These are phyloP conservation scores for Neopestalotiopsis clavispora DNA, from an alignment of 2,329 filamentous ascomycete species.

Conservation along the genomic window DNA sequence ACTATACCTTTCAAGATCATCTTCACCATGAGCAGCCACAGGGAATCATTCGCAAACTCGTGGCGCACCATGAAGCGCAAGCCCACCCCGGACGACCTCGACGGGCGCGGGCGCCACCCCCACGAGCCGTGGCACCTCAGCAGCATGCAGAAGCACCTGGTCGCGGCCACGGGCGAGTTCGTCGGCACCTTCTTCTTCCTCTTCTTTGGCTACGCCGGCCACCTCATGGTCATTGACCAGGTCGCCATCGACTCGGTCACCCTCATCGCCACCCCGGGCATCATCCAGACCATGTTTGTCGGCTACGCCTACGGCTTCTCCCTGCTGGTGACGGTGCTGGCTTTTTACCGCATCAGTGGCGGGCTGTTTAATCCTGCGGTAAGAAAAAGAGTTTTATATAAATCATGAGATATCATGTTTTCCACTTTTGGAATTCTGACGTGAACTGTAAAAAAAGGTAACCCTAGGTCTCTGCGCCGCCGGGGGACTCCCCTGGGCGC, in stretches of 20 bases:
- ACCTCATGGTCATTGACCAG: conserved; percentile 33
- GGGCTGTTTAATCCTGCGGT: conserved; percentile 48
- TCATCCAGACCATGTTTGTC: conserved; percentile 42
- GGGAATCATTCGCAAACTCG: not conserved
- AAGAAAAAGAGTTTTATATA: no score
- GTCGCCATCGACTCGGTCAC: conserved; percentile 6
- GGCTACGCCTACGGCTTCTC: conserved; percentile 48
- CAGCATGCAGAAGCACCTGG: conserved; percentile 33
- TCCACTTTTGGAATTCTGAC: not conserved
- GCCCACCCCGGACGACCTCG: not conserved
- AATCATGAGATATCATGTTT: no score
- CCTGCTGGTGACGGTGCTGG: conserved; percentile 53
- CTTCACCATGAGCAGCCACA: not conserved
- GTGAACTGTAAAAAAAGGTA: conserved; percentile 31
- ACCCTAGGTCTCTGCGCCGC: conserved; percentile 58
- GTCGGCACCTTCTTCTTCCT: conserved; percentile 49
- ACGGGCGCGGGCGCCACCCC: not conserved
- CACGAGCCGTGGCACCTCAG: conserved; percentile 13
- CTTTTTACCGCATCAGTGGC: conserved; percentile 53
- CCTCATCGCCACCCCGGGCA: conserved; percentile 24
- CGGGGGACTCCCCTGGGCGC: conserved; percentile 51
- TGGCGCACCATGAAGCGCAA: not conserved
- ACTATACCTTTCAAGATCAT: not conserved
- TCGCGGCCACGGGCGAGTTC: conserved; percentile 46
- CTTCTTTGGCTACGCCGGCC: conserved; percentile 44